Base-by-base conservation (phyloP, 768 basidiomycete species). In the Gymnopilus dilepis region DNA sequence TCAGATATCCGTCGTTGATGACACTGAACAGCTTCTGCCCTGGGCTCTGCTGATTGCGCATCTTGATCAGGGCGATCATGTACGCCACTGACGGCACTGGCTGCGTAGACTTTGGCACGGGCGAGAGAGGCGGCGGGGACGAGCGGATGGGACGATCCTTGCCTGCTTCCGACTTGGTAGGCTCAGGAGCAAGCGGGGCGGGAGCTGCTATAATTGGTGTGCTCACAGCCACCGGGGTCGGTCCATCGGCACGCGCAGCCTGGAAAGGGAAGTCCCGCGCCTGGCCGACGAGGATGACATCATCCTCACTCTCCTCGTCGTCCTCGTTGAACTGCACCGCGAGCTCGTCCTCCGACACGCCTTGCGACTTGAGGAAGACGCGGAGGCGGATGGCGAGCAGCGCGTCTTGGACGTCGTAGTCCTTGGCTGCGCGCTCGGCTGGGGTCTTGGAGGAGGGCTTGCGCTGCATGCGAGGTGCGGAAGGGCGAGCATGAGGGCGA, bases 341-440 rank as follows among this genome's bases (percentile, higher is more conserved):
- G 0, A 69, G 58, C 17, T 70, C 69, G 4, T 59, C 50, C 37
- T 70, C 71, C 9, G 54, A 30, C 15, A 72, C 65, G 6, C 71
- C 71, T 17, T 72, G 67, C 8, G 54, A 59, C 21, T 59, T 65
- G 47, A 72, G 42, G 34, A 69, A 67, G 4, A 55, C 66, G 40
- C 66, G 38, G 11, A 72, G 54, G n/a, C 69, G 40, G 15, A 72
- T 65, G 6, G 69, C 67, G 13, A 72, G 58, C 2, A 72, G 54
- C 5, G 69, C 68, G 43, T 72, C 71, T 34, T 72, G 71, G 19
- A 72, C 69, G 12, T 72, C 68, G 4, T 69, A 55, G 41, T 67
- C 47, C 30, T n/a, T 66, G 0, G 65, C 61, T n/a, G 62, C 56
- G 21, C 51, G 31, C 55, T 58, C 24, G 15, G 48, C 55, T 30